phyloP scores from a whole-genome alignment of 352 stramenopile species.

The Phytophthora pluvialis region DNA sequence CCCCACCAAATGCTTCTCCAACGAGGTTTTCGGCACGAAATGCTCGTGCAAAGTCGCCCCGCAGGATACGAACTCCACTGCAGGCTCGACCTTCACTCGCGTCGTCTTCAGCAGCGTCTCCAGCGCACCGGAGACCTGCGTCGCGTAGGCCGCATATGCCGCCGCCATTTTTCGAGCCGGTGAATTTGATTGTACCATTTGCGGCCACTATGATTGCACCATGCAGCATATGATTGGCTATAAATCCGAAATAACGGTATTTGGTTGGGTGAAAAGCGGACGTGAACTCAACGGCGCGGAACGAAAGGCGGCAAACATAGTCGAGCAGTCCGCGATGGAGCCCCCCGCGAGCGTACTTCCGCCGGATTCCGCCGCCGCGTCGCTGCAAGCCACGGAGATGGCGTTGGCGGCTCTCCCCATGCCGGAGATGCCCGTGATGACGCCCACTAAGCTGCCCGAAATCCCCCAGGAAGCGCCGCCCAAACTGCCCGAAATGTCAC shows the following conservation, averaged over 20 bases:
- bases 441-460: conserved; percentile 14
- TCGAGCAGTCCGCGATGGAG: conserved; percentile 29
- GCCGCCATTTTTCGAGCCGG: conserved; percentile 34
- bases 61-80: conserved; percentile 47
- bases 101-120: conserved; percentile 45
- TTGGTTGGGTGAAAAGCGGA: conserved; percentile 23
- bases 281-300: not conserved
- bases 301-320: conserved; percentile 39
- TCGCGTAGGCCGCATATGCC: conserved; percentile 35
- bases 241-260: not conserved
- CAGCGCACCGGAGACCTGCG: conserved; percentile 34
- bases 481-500: conserved; percentile 23
- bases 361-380: not conserved
- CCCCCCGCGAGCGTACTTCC: not conserved
- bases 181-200: conserved; percentile 52
- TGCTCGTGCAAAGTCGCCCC: conserved; percentile 30
- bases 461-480: conserved; percentile 7
- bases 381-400: conserved; percentile 22
- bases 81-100: conserved; percentile 37
- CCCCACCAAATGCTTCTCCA: conserved; percentile 55
- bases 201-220: conserved; percentile 18
- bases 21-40: conserved; percentile 41
- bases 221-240: conserved; percentile 10
- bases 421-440: conserved; percentile 19
- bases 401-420: conserved; percentile 7